These are phyloP conservation scores for Cladosporium sphaerospermum DNA, from an alignment of 2,329 filamentous ascomycete species.

Conservation along the genomic window DNA sequence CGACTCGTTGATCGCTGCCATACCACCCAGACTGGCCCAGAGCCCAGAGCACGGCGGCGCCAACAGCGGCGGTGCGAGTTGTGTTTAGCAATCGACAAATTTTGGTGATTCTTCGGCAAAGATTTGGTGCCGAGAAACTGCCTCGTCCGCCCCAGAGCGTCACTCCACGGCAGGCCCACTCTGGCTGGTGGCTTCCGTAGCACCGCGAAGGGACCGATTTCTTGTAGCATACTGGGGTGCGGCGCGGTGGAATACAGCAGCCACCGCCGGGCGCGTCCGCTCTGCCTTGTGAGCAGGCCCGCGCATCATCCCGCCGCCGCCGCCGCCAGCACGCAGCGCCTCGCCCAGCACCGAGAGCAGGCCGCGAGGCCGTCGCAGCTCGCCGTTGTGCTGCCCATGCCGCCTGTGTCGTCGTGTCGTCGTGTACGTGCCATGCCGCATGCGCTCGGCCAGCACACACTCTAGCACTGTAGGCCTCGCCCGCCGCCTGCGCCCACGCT, in stretches of 20 bases:
- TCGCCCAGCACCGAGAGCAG: no score
- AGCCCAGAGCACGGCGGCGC: not conserved
- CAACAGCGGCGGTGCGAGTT: not conserved
- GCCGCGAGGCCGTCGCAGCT: no score
- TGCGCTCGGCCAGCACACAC: not conserved
- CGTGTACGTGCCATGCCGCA: not conserved
- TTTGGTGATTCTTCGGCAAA: conserved; percentile 11
- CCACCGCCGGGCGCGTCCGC: not conserved
- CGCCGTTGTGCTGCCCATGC: no score
- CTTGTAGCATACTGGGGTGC: no score
- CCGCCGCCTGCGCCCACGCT: not conserved
- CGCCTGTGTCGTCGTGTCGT: not conserved
- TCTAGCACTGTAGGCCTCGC: not conserved
- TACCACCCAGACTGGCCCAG: not conserved
- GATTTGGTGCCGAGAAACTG: conserved; percentile 7
- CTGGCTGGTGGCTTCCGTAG: not conserved
- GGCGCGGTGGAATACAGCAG: no score
- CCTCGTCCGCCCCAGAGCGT: conserved; percentile 7
- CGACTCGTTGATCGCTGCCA: not conserved
- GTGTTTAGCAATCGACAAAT: not conserved
- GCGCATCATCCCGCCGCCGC: not conserved
- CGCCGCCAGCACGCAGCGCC: no score
- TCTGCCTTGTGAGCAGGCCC: conserved; percentile 4
- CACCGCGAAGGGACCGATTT: no score
- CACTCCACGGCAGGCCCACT: conserved; percentile 6